These are phyloP conservation scores for Ascochyta fabae DNA, from an alignment of 2,329 filamentous ascomycete species.

Conservation along the genomic window DNA sequence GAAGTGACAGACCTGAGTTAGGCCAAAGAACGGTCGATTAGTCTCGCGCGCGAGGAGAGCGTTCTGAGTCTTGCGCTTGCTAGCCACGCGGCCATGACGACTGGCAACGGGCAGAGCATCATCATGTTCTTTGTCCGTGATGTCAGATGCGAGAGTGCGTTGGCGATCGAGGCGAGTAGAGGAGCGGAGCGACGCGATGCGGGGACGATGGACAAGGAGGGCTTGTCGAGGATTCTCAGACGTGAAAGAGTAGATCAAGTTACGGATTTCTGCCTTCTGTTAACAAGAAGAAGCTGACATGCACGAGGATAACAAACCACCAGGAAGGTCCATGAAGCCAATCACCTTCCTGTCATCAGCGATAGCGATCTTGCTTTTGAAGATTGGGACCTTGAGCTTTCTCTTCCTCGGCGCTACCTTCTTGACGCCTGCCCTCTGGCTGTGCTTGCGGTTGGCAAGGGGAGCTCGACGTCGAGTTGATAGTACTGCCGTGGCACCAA, in stretches of 20 bases:
- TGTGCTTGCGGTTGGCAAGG: neutral
- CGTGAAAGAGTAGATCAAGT: constrained; percentile 33
- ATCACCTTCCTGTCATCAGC: constrained; percentile 7
- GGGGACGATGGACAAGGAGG: constrained; percentile 34
- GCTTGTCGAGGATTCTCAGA: constrained; percentile 23
- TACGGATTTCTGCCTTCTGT: constrained; percentile 33
- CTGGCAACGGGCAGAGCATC: constrained; percentile 5
- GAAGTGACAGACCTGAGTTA: constrained; percentile 36
- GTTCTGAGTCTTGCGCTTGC: constrained; percentile 7
- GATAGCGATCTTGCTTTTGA: too few relatives aligned
- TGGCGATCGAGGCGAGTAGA: constrained; percentile 29
- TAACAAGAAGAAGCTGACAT: neutral
- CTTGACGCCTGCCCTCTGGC: neutral
- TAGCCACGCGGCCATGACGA: neutral
- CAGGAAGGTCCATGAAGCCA: constrained; percentile 31
- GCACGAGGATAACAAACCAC: constrained; percentile 16
- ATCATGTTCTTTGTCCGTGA: constrained; percentile 20
- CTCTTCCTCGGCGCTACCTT: neutral
- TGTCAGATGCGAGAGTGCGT: constrained; percentile 24
- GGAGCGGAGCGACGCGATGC: constrained; percentile 31
- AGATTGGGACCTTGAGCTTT: neutral
- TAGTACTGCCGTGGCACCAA: neutral
- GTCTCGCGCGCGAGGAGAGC: constrained; percentile 13
- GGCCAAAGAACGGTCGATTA: constrained; percentile 33
- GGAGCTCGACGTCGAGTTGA: neutral